A percentile compares a stretch with the other conserved stretches of the same genome.
phyloP scores from a whole-genome alignment of 2,329 filamentous ascomycete species.

The Ophiostoma australiae region DNA sequence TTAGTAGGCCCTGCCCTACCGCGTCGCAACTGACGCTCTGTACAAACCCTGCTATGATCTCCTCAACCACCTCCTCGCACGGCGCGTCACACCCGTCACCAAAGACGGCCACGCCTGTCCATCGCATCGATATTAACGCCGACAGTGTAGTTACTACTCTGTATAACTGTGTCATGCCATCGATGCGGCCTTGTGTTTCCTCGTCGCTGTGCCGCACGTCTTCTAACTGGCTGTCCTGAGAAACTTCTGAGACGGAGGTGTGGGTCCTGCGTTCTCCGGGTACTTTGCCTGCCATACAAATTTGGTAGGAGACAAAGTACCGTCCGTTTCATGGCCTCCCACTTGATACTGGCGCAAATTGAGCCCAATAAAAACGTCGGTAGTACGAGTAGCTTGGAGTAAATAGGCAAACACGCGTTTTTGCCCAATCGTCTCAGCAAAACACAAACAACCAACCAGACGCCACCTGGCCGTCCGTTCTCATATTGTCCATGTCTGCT shows the following conservation, averaged over 20 bases:
- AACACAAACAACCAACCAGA: no score
- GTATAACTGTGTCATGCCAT: neutral
- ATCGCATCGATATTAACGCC: neutral
- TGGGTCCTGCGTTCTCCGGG: neutral
- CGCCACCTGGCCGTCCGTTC: no score
- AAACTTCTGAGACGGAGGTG: slow-evolving; percentile 6
- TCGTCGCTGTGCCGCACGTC: slow-evolving; percentile 8
- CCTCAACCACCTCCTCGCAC: neutral
- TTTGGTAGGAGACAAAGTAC: neutral
- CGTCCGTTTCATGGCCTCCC: neutral
- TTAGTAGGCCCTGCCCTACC: no score
- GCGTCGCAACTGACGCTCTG: neutral
- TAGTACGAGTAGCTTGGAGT: neutral
- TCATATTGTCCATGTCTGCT: neutral
- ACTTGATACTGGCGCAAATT: neutral
- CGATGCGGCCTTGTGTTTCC: neutral
- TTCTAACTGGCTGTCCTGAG: neutral
- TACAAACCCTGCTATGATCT: neutral
- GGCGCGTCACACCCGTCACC: neutral
- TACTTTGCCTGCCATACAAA: neutral
- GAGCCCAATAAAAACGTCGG: neutral
- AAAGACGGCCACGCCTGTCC: neutral
- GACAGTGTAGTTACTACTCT: neutral
- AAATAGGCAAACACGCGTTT: neutral
- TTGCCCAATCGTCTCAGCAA: neutral